Conservation (phyloP, 2,329 filamentous ascomycete genomes). For the Pezicula neosporulosa region DNA sequence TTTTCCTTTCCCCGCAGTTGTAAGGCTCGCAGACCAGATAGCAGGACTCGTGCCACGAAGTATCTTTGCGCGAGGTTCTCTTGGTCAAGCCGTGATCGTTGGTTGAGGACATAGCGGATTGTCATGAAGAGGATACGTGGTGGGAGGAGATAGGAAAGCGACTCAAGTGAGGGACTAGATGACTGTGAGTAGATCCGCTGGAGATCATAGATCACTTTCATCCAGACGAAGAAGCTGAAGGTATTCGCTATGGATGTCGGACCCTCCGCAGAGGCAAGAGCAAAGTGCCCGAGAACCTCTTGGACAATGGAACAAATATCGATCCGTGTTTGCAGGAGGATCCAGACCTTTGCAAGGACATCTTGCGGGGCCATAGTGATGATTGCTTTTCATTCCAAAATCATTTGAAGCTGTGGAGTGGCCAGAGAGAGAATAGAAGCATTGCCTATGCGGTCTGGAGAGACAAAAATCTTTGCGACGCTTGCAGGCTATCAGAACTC, state of each 20-base stretch:
- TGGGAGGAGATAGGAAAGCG: background rate
- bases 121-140: background rate
- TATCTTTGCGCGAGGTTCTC: background rate
- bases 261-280: background rate
- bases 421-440: no score
- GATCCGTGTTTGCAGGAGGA: background rate
- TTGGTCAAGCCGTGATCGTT: background rate
- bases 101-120: background rate
- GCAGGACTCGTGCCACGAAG: background rate
- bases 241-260: background rate
- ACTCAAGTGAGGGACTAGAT: background rate
- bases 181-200: background rate
- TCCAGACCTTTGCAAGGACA: background rate
- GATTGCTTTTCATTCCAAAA: background rate
- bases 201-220: constrained; percentile 1
- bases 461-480: no score
- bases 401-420: background rate
- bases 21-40: background rate
- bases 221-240: background rate
- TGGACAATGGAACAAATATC: background rate
- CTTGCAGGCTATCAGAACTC: no score
- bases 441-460: no score
- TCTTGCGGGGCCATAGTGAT: background rate
- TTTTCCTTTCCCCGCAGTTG: background rate
- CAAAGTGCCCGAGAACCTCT: constrained; percentile 1